Percentiles rank a stretch among this genome's conserved stretches.
phyloP scores from a whole-genome alignment of 192 early-diverging fungal species.

The Linnemannia hyalina region DNA sequence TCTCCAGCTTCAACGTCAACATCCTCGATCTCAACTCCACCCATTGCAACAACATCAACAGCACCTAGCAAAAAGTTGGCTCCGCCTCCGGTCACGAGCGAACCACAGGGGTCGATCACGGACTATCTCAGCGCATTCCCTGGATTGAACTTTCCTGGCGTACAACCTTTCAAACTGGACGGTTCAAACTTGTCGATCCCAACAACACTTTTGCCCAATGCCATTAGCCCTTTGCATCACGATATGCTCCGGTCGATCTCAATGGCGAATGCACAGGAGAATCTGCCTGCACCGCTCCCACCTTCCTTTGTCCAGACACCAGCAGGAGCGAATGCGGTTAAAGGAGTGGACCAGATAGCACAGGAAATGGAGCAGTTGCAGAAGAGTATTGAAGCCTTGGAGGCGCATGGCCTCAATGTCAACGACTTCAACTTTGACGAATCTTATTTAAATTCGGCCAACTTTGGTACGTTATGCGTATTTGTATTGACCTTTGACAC shows the following conservation, averaged over 20 bases:
- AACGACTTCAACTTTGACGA: slow-evolving; percentile 45
- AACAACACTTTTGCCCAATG: slow-evolving; percentile 32
- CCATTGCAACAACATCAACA: slow-evolving; percentile 7
- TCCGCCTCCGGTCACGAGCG: neutral
- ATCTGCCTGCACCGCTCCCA: slow-evolving; percentile 19
- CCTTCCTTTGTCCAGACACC: slow-evolving; percentile 39
- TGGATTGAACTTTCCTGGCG: slow-evolving; percentile 1
- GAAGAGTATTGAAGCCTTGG: slow-evolving; percentile 42
- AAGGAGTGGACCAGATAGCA: slow-evolving; percentile 43
- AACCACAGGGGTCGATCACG: neutral
- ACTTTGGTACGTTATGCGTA: slow-evolving; percentile 23
- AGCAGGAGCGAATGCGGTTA: slow-evolving; percentile 34
- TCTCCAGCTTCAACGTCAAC: slow-evolving; percentile 4
- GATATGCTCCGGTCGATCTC: slow-evolving; percentile 50
- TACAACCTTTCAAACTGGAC: slow-evolving; percentile 34
- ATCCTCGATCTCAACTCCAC: neutral
- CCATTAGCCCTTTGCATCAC: slow-evolving; percentile 32
- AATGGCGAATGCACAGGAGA: slow-evolving; percentile 42
- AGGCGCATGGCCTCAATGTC: slow-evolving; percentile 41
- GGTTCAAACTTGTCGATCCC: slow-evolving; percentile 32
- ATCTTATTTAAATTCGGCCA: slow-evolving; percentile 19
- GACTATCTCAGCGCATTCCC: slow-evolving; percentile 16
- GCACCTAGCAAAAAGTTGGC: neutral
- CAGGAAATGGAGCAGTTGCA: slow-evolving; percentile 50
- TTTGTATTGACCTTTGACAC: neutral